Conservation (phyloP, 2,329 filamentous ascomycete species). For the Magnaporthales sp. region DNA sequence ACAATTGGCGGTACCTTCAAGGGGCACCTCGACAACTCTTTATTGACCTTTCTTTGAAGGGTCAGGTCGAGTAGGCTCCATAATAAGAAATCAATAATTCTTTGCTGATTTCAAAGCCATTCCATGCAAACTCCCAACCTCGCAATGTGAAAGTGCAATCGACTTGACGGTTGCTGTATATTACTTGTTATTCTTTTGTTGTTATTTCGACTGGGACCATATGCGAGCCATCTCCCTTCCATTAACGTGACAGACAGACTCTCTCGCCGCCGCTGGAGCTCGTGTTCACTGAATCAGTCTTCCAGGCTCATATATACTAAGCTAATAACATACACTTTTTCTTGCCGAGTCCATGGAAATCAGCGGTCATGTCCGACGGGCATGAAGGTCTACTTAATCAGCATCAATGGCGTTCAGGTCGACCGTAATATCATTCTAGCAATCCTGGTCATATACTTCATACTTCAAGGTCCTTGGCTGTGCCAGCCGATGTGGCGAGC, state of each 20-base stretch:
- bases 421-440: too few relatives aligned
- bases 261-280: not conserved
- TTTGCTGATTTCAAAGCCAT: not conserved
- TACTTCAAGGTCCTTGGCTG: not conserved
- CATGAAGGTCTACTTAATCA: too few relatives aligned
- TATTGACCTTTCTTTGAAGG: not conserved
- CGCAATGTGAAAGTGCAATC: not conserved
- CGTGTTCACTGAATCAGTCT: not conserved
- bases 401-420: too few relatives aligned
- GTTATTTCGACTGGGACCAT: not conserved
- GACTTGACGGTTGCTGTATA: not conserved
- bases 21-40: not conserved
- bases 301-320: not conserved
- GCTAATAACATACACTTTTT: not conserved
- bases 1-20: not conserved
- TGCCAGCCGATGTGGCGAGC: not conserved
- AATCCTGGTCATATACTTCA: not conserved
- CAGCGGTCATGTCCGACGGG: too few relatives aligned
- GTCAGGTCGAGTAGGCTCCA: not conserved
- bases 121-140: not conserved
- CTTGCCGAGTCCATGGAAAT: not conserved
- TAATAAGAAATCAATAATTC: not conserved
- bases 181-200: not conserved
- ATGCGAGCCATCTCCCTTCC: not conserved
- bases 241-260: too few relatives aligned